Evolutionary conservation across 1,284 basidiomycete genomes (phyloP).

Genomic region (Ganoderma meredithae): DNA sequence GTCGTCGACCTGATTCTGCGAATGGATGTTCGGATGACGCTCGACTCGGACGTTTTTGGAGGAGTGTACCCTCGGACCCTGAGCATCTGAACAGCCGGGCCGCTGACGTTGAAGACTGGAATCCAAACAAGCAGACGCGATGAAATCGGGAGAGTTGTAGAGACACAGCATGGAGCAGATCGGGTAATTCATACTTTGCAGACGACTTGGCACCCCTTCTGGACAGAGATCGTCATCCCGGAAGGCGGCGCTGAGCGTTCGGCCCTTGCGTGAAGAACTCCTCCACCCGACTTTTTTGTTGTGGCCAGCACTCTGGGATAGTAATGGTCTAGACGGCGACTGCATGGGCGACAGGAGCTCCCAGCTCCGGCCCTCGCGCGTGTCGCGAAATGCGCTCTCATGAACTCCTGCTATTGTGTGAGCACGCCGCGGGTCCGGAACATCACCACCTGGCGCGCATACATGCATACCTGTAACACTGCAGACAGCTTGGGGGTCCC

Average conservation of each 20-base stretch:
- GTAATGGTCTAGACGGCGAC: not conserved
- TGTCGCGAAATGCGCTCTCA: not conserved
- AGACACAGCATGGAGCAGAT: slow-evolving; percentile 2
- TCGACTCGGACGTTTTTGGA: not conserved
- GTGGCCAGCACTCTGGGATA: not conserved
- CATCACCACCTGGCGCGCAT: not conserved
- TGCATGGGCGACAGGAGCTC: not conserved
- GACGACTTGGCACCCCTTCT: not conserved
- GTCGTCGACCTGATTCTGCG: not conserved
- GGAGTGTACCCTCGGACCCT: not conserved
- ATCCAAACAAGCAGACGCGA: not conserved
- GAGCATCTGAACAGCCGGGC: not conserved
- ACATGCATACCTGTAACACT: slow-evolving; percentile 12
- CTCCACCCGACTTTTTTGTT: not conserved
- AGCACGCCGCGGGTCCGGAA: not conserved
- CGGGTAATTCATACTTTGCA: slow-evolving; percentile 4
- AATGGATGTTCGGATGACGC: not conserved
- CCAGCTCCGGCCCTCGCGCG: not conserved
- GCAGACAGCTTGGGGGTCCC: slow-evolving; percentile 7
- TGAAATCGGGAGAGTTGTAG: not conserved
- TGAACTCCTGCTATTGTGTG: slow-evolving; percentile 5
- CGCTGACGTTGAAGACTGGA: not conserved
- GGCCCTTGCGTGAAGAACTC: no score
- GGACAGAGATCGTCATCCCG: not conserved
- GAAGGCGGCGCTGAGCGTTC: not conserved